These are phyloP conservation scores for Saccharomycopsis hybrid DNA, from an alignment of 1,139 yeast genomes.

Conservation along the genomic window DNA sequence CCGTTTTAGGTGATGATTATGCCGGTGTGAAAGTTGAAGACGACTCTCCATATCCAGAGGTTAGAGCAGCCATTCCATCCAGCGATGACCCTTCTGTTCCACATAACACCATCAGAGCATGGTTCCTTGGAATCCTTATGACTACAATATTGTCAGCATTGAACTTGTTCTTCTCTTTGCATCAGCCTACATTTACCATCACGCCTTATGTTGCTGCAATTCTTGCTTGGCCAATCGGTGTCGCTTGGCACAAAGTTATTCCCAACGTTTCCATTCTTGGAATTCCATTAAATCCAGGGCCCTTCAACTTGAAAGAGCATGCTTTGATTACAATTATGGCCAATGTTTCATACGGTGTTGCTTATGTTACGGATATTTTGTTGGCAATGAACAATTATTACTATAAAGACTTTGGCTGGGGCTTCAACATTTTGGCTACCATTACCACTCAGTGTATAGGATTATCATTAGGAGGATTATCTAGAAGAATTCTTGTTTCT, in stretches of 20 bases:
- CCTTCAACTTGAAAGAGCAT: constrained; percentile 60
- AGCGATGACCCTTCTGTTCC: constrained; percentile 48
- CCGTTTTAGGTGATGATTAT: constrained; percentile 32
- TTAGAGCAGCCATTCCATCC: constrained; percentile 62
- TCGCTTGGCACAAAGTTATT: constrained; percentile 33
- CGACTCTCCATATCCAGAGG: constrained; percentile 62
- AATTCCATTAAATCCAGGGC: constrained; percentile 45
- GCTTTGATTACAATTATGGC: constrained; percentile 53
- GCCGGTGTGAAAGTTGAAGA: constrained; percentile 36
- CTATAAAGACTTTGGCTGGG: constrained; percentile 43
- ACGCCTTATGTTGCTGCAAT: constrained; percentile 51
- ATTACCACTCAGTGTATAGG: constrained; percentile 57
- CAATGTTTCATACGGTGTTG: constrained; percentile 46
- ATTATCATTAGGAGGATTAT: constrained; percentile 58
- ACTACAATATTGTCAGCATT: constrained; percentile 55
- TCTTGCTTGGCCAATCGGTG: constrained; percentile 58
- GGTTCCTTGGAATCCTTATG: constrained; percentile 46
- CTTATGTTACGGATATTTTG: constrained; percentile 54
- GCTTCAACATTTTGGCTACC: constrained; percentile 44
- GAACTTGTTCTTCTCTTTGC: constrained; percentile 54
- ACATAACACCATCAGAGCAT: constrained; percentile 57
- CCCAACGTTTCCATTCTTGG: constrained; percentile 41
- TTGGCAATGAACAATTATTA: constrained; percentile 43
- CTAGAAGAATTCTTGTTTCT: constrained; percentile 48
- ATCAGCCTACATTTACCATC: constrained; percentile 47